phyloP scores from a whole-genome alignment of 225 moss, liverwort and hornwort genomes.

The Lunularia cruciata region DNA sequence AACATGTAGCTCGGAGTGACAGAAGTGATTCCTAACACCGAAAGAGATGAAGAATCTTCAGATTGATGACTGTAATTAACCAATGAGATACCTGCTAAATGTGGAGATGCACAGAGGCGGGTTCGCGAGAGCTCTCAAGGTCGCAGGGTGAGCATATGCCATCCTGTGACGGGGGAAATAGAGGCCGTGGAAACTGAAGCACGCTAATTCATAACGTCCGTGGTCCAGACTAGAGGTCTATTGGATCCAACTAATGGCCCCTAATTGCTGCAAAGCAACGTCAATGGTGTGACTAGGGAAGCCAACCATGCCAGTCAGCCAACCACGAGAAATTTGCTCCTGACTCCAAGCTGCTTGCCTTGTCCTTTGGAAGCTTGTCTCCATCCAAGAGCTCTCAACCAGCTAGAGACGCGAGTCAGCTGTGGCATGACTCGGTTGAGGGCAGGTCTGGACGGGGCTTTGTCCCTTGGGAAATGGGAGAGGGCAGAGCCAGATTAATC shows the following conservation, averaged over 20 bases:
- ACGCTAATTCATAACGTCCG: not conserved
- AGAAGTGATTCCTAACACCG: too few relatives aligned
- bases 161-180: not conserved
- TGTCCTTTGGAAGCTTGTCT: slow-evolving; percentile 1
- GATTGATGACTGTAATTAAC: not conserved
- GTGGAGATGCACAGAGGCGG: not conserved
- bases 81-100: not conserved
- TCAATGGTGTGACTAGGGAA: not conserved
- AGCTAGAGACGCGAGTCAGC: not conserved
- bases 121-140: slow-evolving; percentile 12
- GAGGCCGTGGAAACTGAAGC: not conserved
- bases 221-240: not conserved
- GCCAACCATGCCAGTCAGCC: not conserved
- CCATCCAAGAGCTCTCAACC: not conserved
- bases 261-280: not conserved
- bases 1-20: too few relatives aligned
- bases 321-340: slow-evolving; percentile 9
- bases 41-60: not conserved
- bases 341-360: slow-evolving; percentile 10
- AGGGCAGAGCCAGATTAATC: slow-evolving; percentile 3
- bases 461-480: slow-evolving; percentile 15
- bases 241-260: not conserved
- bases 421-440: not conserved
- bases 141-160: not conserved
- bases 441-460: not conserved